Conservation (phyloP, 345 rosid species). For the Populus deltoides region DNA sequence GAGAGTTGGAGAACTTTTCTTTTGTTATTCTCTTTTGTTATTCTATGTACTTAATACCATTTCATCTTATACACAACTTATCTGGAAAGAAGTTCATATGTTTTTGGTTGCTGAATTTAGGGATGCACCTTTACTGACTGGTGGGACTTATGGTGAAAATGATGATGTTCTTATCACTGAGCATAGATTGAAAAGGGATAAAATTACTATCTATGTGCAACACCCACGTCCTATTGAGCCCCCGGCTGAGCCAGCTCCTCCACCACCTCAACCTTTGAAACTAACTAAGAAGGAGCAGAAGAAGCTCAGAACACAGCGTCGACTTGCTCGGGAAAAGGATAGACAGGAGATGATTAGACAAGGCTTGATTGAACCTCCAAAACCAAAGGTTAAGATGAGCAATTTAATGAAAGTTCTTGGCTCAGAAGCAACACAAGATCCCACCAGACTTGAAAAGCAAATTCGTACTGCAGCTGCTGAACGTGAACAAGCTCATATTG, state of each 20-base stretch:
- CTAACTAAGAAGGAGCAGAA: slow-evolving; percentile 94
- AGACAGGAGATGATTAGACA: slow-evolving; percentile 97
- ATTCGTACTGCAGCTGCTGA: slow-evolving; percentile 91
- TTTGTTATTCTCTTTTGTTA: too few species aligned
- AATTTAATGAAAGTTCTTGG: slow-evolving; percentile 96
- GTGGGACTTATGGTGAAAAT: slow-evolving; percentile 54
- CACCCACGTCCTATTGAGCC: slow-evolving; percentile 95
- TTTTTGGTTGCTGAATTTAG: slow-evolving; percentile 36
- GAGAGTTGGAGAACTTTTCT: background rate
- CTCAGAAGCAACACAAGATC: slow-evolving; percentile 98
- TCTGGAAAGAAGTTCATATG: background rate
- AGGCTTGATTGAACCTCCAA: slow-evolving; percentile 90
- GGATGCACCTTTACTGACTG: slow-evolving; percentile 61
- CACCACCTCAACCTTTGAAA: slow-evolving; percentile 91
- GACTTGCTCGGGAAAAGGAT: slow-evolving; percentile 84
- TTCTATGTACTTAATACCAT: background rate
- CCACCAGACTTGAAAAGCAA: slow-evolving; percentile 92
- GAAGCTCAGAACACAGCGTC: slow-evolving; percentile 91
- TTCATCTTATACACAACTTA: background rate
- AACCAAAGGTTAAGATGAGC: slow-evolving; percentile 90
- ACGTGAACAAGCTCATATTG: slow-evolving; percentile 97
- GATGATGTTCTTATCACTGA: slow-evolving; percentile 36
- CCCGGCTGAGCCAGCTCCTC: slow-evolving; percentile 92
- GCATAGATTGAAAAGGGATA: slow-evolving; percentile 60
- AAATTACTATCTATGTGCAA: slow-evolving; percentile 73